Evolutionary conservation across 2,329 filamentous ascomycete genomes (phyloP).

Genomic region (Spiromastix sp.): DNA sequence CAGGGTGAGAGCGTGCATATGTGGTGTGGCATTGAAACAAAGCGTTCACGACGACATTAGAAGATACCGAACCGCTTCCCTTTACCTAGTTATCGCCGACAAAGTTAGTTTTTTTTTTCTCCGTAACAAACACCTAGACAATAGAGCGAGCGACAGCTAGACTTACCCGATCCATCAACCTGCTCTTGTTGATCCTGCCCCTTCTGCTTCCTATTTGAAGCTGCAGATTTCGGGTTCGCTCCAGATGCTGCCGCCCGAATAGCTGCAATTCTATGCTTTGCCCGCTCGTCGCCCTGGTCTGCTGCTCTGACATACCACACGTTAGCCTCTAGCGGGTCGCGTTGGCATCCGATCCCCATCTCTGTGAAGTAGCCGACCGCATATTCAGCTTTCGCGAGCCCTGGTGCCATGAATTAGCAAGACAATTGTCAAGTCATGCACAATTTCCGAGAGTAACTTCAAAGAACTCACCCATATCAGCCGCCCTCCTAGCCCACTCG

Average conservation of each 20-base stretch:
- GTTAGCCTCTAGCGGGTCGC: slow-evolving; percentile 92
- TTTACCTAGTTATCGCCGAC: slow-evolving; percentile 12
- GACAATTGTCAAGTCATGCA: slow-evolving; percentile 1
- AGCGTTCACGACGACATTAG: slow-evolving; percentile 28
- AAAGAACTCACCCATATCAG: slow-evolving; percentile 60
- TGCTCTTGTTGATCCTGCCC: slow-evolving; percentile 16
- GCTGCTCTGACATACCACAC: slow-evolving; percentile 97
- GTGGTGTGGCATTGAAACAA: no score
- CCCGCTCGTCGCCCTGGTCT: slow-evolving; percentile 80
- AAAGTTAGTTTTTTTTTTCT: background rate
- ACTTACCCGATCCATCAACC: background rate
- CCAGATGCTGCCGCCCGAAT: slow-evolving; percentile 73
- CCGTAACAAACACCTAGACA: background rate
- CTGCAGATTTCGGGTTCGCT: slow-evolving; percentile 23
- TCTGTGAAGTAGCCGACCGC: slow-evolving; percentile 95
- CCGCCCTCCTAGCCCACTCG: slow-evolving; percentile 85
- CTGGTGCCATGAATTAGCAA: slow-evolving; percentile 17
- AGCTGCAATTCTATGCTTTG: slow-evolving; percentile 73
- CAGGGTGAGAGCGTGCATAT: no score
- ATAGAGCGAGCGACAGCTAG: background rate
- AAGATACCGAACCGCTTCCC: slow-evolving; percentile 17
- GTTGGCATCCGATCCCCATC: slow-evolving; percentile 91
- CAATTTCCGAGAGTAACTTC: no score
- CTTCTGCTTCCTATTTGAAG: slow-evolving; percentile 12
- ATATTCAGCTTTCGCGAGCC: slow-evolving; percentile 65